Evolutionary conservation across 148 eudicot genomes (phyloP), one percentile per base, ranked within the genome.

Genomic region (Dysphania ambrosioides): DNA sequence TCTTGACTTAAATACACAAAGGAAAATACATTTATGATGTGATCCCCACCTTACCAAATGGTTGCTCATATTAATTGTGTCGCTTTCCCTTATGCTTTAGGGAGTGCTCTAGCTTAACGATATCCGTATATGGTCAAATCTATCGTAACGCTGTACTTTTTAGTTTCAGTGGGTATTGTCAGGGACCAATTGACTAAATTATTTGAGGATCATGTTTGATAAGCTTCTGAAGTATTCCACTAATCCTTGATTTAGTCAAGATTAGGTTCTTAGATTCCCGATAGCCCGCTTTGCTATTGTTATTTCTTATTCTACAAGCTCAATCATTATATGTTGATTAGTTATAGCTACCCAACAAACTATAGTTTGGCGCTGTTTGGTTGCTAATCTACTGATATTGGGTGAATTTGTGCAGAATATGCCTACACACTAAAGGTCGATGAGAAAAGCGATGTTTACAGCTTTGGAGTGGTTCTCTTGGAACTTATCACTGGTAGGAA

Each of bases 361-460:
- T 66, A 26, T 23, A 15, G 31, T 51, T 75, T 56, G 35, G 65
- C 41, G n/a, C n/a, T n/a, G n/a, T n/a, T n/a, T n/a, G n/a, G n/a
- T n/a, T 23, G 35, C 78, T 77, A 77, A 68, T 59, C 21, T 0
- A 2, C n/a, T 47, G 51, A 2, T 21, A 15, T n/a, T 74, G 59
- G n/a, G 12, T 38, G 40, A 2, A 31, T 56, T n/a, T 59, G 44
- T 79, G 83, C 90, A 93, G 98, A 93, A 72, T 93, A 93, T 80
- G 98, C 98, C 0, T 93, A 93, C 86, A 93, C 98, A 9, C 84
- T 93, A 70, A 93, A 90, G 83, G 96, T 93, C 2, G 98, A 93
- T 35, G 98, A 93, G 83, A 93, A 93, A 85, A 93, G 98, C 32
- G 98, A 93, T 66, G 98, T 93, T 1, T 93, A 93, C 81, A 93